Percentiles rank a stretch among this genome's conserved stretches.
Conservation (phyloP, 306 rosid genomes). For the Argentina anserina region DNA sequence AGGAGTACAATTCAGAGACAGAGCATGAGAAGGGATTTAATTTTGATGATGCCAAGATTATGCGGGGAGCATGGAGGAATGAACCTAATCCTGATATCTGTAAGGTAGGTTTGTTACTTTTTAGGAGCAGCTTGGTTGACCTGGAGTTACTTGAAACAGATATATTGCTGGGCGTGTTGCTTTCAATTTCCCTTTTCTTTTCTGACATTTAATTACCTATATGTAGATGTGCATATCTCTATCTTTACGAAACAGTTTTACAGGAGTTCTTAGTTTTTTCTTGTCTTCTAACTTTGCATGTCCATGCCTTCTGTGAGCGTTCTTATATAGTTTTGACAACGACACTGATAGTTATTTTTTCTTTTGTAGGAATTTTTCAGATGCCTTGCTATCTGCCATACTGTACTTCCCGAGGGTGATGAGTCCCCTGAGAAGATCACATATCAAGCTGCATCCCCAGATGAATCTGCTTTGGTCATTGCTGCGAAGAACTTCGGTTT, state of each 20-base stretch:
- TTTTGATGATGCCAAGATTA: conserved; percentile 78
- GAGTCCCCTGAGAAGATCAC: conserved; percentile 75
- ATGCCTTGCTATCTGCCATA: conserved; percentile 91
- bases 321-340: neutral
- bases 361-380: conserved; percentile 49
- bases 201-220: neutral
- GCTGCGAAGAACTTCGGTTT: conserved; percentile 95
- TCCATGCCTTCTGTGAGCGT: neutral
- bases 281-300: neutral
- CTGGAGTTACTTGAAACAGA: neutral
- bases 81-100: conserved; percentile 90
- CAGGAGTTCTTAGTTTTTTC: neutral
- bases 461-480: conserved; percentile 71
- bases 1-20: conserved; percentile 52
- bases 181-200: neutral
- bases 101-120: conserved; percentile 49
- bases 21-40: conserved; percentile 86
- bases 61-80: conserved; percentile 98
- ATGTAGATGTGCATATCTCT: neutral
- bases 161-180: neutral
- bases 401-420: conserved; percentile 93
- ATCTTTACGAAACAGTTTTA: neutral
- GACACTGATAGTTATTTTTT: neutral
- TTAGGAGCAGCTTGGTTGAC: conserved; percentile 1
- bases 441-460: conserved; percentile 96